phyloP scores from a whole-genome alignment of 345 rosid species.

The Brassica juncea region DNA sequence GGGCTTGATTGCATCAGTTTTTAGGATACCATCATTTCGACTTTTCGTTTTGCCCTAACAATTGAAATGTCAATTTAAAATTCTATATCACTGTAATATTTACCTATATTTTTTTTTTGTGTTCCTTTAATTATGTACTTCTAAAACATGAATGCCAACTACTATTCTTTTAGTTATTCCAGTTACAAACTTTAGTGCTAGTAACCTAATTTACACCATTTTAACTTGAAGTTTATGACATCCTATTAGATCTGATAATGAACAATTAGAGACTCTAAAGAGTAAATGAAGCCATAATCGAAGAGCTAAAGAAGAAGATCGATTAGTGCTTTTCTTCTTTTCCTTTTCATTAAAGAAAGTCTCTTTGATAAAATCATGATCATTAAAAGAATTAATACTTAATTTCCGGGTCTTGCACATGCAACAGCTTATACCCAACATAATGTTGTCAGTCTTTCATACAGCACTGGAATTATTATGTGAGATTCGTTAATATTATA shows the following conservation, averaged over 20 bases:
- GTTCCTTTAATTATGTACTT: too few relatives aligned
- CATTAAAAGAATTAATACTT: slow-evolving; percentile 8
- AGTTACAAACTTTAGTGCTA: too few relatives aligned
- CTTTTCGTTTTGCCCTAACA: slow-evolving; percentile 13
- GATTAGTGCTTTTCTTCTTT: not conserved
- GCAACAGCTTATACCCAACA: slow-evolving; percentile 33
- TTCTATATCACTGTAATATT: too few relatives aligned
- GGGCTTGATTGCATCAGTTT: not conserved
- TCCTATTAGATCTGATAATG: too few relatives aligned
- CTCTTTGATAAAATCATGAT: not conserved
- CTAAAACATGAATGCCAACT: too few relatives aligned
- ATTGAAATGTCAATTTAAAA: not conserved
- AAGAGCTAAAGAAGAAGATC: too few relatives aligned
- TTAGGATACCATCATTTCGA: not conserved
- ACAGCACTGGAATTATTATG: slow-evolving; percentile 25
- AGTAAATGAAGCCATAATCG: too few relatives aligned
- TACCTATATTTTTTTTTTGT: too few relatives aligned
- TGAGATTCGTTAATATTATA: slow-evolving; percentile 12
- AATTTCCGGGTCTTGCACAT: slow-evolving; percentile 32
- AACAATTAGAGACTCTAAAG: too few relatives aligned
- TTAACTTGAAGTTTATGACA: too few relatives aligned
- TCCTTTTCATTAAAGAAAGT: not conserved
- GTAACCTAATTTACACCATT: too few relatives aligned
- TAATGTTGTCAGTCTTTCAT: slow-evolving; percentile 29
- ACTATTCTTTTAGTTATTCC: too few relatives aligned